Conservation (phyloP, 2,329 filamentous ascomycete species). For the Seiridium cupressi region DNA sequence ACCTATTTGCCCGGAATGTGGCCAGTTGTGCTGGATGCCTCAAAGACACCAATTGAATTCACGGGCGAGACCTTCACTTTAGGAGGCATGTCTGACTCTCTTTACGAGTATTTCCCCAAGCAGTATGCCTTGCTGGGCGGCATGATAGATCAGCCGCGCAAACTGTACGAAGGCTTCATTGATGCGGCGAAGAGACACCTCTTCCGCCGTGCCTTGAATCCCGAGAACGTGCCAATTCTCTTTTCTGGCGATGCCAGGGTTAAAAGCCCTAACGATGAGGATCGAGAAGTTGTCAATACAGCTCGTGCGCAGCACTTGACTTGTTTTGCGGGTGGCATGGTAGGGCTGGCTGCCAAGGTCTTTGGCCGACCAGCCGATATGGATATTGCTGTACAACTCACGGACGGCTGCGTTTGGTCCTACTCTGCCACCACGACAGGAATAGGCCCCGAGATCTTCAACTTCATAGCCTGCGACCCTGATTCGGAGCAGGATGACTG, state of each 20-base stretch:
- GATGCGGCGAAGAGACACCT: conserved; percentile 42
- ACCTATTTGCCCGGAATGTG: conserved; percentile 62
- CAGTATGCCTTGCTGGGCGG: conserved; percentile 68
- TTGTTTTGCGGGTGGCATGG: conserved; percentile 66
- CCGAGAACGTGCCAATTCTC: conserved; percentile 39
- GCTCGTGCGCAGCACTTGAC: conserved; percentile 52
- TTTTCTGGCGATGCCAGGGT: conserved; percentile 46
- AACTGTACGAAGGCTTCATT: conserved; percentile 44
- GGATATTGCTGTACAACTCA: conserved; percentile 54
- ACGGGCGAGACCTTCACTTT: conserved; percentile 52
- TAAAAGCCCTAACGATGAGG: conserved; percentile 15
- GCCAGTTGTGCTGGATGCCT: conserved; percentile 52
- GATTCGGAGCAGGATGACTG: conserved; percentile 24
- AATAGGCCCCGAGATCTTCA: conserved; percentile 61
- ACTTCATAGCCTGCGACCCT: conserved; percentile 38
- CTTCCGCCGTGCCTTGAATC: conserved; percentile 43
- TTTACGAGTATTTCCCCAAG: conserved; percentile 66
- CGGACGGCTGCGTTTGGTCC: conserved; percentile 63
- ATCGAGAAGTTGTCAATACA: conserved; percentile 22
- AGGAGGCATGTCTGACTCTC: conserved; percentile 55
- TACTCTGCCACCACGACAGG: conserved; percentile 57
- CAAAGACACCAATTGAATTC: conserved; percentile 55
- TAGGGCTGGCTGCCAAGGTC: conserved; percentile 58
- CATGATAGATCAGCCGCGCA: conserved; percentile 45
- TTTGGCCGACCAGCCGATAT: conserved; percentile 56